Conservation (phyloP, 352 stramenopile genomes). For the Phytophthora agathidicida region DNA sequence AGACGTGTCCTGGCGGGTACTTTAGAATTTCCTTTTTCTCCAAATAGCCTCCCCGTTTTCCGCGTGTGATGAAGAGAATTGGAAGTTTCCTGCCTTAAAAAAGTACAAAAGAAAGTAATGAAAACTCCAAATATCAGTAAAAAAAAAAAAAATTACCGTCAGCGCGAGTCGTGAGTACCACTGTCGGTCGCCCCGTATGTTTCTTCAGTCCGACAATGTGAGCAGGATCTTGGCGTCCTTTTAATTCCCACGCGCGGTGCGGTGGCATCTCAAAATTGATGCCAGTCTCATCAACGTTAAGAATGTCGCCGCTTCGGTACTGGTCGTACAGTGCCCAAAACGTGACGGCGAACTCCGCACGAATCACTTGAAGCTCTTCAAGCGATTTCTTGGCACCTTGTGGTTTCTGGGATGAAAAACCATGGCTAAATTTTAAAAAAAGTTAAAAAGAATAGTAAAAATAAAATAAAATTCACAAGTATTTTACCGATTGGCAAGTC, state of each 20-base stretch:
- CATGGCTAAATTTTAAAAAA: neutral
- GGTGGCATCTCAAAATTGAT: conserved; percentile 11
- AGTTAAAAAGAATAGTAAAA: neutral
- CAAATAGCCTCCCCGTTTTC: neutral
- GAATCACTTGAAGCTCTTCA: neutral
- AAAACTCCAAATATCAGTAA: neutral
- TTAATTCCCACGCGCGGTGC: neutral
- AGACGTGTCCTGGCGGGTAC: neutral
- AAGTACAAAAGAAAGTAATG: neutral
- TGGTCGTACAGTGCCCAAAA: neutral
- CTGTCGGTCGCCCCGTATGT: neutral
- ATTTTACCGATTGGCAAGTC: neutral
- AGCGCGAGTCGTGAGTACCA: neutral
- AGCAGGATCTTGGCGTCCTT: neutral
- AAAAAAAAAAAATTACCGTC: conserved; percentile 5
- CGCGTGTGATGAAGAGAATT: neutral
- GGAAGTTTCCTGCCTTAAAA: conserved; percentile 3
- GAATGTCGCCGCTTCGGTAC: conserved; percentile 1
- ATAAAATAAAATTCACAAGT: too few species aligned
- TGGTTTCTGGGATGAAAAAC: neutral
- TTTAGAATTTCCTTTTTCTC: neutral
- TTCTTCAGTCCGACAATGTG: neutral
- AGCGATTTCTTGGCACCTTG: neutral
- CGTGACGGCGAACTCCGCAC: neutral
- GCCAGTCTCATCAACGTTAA: conserved; percentile 7